Base-by-base conservation (phyloP, 768 basidiomycete species). In the Serpula lacrymans region DNA sequence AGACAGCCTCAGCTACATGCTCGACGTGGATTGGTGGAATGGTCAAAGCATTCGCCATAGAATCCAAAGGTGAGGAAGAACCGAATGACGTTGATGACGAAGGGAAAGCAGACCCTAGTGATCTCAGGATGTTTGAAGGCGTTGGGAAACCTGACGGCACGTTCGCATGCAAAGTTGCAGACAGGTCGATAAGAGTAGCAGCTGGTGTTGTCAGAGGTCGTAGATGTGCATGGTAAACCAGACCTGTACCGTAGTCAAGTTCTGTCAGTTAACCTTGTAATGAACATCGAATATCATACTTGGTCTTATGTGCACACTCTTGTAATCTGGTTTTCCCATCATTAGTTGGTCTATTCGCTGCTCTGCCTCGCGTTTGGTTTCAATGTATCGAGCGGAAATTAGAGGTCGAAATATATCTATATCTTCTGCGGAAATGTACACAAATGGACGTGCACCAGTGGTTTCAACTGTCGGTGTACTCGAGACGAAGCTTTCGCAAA, bases 21-120 rank as follows among this genome's bases (percentile, higher is more conserved):
- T 99, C 96, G 16, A 97, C 92, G 55, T 98, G 95, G 30, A 98
- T 80, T 2, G 96, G 94, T 22, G 87, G 90, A 40, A 85, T 83
- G n/a, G 76, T 73, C 37, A 97, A 63, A 13, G 86, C 81, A 46
- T 86, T 86, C 6, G 90, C 87, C 25, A 93, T 64, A 2, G 85
- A 81, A 23, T 78, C 70, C 28, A 86, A 62, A 12, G 77, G 56
- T 17, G 77, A 78, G 17, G 67, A 62, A 41, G 62, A 49, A 47
- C 55, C n/a, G n/a, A n/a, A 54, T 48, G 23, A 44, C 43, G 58
- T 45, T 42, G 41, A 50, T 50, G 60, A 58, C 40, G 57, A 53
- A 37, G 60, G 47, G 49, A 70, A 54, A 36, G 57, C 52, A 27
- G 71, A 59, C 29, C 71, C 72, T 34, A 82, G 53, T 31, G 69